Evolutionary conservation across 345 rosid species (phyloP), one percentile per base, ranked within the genome.

Genomic region (Moringa oleifera): DNA sequence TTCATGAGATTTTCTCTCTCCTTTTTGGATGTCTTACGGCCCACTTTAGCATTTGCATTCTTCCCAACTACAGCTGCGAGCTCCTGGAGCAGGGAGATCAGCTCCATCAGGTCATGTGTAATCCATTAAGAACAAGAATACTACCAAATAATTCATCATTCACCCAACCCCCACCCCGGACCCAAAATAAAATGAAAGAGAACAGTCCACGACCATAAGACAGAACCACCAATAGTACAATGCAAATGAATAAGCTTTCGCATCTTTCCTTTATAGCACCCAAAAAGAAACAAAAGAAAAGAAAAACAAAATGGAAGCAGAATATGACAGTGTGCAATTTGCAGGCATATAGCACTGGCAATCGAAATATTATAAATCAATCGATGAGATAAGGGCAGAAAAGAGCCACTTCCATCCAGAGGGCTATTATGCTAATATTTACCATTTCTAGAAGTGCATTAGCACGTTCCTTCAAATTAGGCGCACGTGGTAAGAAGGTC

Each of bases 371-470:
- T 41, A 41, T 15, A 41, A 41, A 15, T n/a, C 16, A 41, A 41
- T 41, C 6, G 12, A 41, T 1, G 17, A 41, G 1, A 15, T 2
- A 5, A 41, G 17, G 16, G 12, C 47, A 41, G 13, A 41, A 41
- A 28, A 11, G 13, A 9, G 17, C 47, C 47, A 4, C 47, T 9
- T 41, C 6, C 18, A 17, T 13, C 22, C 54, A 18, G 58, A 57
- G 12, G 54, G 20, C 11, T 51, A 18, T 20, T 51, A 51, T 6
- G 10, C 15, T 6, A 6, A 1, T 51, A 53, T 77, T 46, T 81
- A 94, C 99, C 96, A 95, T 87, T 75, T 95, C 99, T 68, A 94
- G 66, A 63, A 94, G 97, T n/a, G 97, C 90, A 78, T 85, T 87
- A 57, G 97, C 97, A 68, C 99, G 97, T 74, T 94, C 99, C 77